Base-by-base conservation (phyloP, 495 filamentous ascomycete species). In the Penicillium riverlandense region DNA sequence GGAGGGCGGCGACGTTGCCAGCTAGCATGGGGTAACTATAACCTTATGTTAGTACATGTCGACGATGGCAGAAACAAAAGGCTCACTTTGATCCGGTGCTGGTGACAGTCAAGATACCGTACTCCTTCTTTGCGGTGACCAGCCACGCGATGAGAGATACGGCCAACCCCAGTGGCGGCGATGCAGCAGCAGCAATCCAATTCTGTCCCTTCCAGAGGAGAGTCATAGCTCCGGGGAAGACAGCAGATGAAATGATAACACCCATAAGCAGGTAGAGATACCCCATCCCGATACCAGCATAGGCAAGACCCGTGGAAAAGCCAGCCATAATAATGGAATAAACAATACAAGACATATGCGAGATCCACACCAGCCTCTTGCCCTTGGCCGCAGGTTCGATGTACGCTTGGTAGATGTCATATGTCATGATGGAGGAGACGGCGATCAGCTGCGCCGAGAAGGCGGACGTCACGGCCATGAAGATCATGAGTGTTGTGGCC, bases 381-480 rank as follows among this genome's bases (percentile, higher is more conserved):
- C 90, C 90, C 53, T 77, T 80, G 33, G 85, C 79, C 8, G 48
- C 31, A 10, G 78, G 80, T 14, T 76, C 59, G 53, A 75, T 66
- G 45, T 77, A 77, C 9, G 69, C 69, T 40, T 88, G 82, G 65
- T 90, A 92, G 43, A 96, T 79, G 60, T 97, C 91, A 57, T 96
- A 97, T 33, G 90, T 96, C 66, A 83, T 84, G 64, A 97, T 95
- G 27, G 85, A 90, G 14, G 85, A 90, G 36, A 96, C 90, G 32
- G 91, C 90, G 46, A 97, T 95, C 28, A 96, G 69, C 61, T 96
- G 87, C 0, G 88, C 85, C 11, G 90, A 95, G 40, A 83, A 86
- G 9, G 91, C 90, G 9, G 81, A 87, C 2, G 91, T 97, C 36
- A 96, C 90, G 12, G 91, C 91, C 87, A 96, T 95, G 72, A 97